phyloP scores from a whole-genome alignment of 2,329 filamentous ascomycete species.

The Pseudogymnoascus sp. region DNA sequence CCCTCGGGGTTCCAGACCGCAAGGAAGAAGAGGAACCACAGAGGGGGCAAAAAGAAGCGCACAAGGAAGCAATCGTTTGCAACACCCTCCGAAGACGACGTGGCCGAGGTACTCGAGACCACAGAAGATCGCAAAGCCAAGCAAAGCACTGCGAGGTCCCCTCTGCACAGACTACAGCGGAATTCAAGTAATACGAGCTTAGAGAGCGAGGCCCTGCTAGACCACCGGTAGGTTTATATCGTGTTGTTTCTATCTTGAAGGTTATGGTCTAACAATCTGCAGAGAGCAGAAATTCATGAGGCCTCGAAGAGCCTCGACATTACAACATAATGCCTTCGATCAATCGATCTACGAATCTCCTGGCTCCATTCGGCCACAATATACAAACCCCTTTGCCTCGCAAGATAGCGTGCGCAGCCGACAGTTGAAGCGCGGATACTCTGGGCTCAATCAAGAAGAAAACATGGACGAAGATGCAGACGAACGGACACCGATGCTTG shows the following conservation, averaged over 20 bases:
- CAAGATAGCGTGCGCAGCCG: conserved; percentile 18
- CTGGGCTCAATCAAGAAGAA: conserved; percentile 39
- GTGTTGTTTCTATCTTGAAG: neutral
- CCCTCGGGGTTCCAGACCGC: neutral
- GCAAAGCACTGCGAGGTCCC: conserved; percentile 24
- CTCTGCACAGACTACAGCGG: conserved; percentile 43
- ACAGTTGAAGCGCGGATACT: conserved; percentile 24
- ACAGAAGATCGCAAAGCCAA: conserved; percentile 26
- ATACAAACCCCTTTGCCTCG: conserved; percentile 26
- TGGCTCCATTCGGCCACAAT: conserved; percentile 27
- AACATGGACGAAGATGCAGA: conserved; percentile 41
- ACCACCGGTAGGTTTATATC: conserved; percentile 58
- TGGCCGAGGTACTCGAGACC: conserved; percentile 29
- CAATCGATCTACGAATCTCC: conserved; percentile 30
- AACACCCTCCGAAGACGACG: conserved; percentile 48
- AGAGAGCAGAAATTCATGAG: conserved; percentile 45
- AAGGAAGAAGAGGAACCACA: conserved; percentile 63
- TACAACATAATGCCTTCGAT: conserved; percentile 29
- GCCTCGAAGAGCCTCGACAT: conserved; percentile 51
- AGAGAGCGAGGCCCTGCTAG: conserved; percentile 79
- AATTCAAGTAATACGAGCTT: conserved; percentile 78
- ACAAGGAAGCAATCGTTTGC: conserved; percentile 75
- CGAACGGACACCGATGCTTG: conserved; percentile 49
- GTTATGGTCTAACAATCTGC: conserved; percentile 13
- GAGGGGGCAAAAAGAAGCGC: conserved; percentile 70